Conservation (phyloP, 208 protist genomes). For the Acanthamoeba triangularis region DNA sequence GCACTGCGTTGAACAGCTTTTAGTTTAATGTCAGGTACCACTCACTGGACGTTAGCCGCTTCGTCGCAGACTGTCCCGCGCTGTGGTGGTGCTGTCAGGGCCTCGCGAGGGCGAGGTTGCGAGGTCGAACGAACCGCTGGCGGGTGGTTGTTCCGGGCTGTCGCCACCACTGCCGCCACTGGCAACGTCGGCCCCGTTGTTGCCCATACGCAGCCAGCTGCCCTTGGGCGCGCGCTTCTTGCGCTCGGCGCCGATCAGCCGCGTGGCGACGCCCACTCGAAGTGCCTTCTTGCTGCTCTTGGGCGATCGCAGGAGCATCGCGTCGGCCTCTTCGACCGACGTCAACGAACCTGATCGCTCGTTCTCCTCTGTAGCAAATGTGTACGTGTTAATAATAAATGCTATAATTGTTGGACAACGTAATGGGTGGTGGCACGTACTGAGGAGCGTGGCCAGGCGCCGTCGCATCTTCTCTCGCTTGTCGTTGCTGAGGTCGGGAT, state of each 20-base stretch:
- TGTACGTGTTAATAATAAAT: no score
- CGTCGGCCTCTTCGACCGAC: background rate
- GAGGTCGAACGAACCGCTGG: background rate
- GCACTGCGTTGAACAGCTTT: no score
- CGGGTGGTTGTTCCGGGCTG: background rate
- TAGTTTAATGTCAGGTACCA: no score
- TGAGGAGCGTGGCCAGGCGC: slow-evolving; percentile 20
- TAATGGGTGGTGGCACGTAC: background rate
- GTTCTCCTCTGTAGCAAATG: slow-evolving; percentile 4
- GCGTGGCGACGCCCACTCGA: background rate
- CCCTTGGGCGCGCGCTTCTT: background rate
- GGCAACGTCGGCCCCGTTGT: background rate
- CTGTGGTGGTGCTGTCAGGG: background rate
- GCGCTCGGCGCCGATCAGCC: background rate
- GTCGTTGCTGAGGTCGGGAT: background rate
- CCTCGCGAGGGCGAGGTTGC: background rate
- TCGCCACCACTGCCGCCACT: background rate
- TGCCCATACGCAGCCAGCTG: background rate
- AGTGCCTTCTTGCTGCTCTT: slow-evolving; percentile 8
- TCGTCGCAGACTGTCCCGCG: background rate
- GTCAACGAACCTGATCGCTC: background rate
- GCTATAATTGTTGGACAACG: no score
- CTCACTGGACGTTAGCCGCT: background rate
- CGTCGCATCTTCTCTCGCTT: slow-evolving; percentile 41
- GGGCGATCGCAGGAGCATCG: background rate